Evolutionary conservation across 306 rosid genomes (phyloP).

Genomic region (Vigna radiata): DNA sequence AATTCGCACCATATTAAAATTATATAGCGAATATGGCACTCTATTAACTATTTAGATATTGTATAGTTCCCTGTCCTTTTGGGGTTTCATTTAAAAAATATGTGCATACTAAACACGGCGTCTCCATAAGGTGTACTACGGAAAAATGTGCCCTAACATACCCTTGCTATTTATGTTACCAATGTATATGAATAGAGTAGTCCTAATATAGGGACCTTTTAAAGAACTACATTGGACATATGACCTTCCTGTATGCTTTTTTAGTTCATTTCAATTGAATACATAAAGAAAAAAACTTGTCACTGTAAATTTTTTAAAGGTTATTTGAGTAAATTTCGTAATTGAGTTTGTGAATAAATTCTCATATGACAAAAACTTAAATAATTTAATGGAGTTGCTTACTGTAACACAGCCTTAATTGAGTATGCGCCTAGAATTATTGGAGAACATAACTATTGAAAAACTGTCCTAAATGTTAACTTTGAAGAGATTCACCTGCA

Average conservation of each 20-base stretch:
- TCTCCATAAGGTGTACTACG: neutral
- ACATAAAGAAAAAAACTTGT: neutral
- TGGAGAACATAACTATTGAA: neutral
- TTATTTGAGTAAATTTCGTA: neutral
- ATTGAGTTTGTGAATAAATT: neutral
- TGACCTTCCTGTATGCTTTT: neutral
- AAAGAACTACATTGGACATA: neutral
- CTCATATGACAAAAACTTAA: neutral
- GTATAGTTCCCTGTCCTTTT: slow-evolving; percentile 20
- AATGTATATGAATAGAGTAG: neutral
- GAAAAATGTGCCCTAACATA: neutral
- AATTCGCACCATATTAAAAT: slow-evolving; percentile 12
- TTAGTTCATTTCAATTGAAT: neutral
- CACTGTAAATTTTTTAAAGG: neutral
- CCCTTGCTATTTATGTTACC: neutral
- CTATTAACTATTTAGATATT: slow-evolving; percentile 20
- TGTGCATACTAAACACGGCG: slow-evolving; percentile 17
- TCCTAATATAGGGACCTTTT: neutral
- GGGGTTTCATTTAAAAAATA: slow-evolving; percentile 14
- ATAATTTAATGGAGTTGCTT: neutral
- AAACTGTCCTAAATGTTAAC: neutral
- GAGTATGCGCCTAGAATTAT: neutral
- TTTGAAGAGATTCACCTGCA: neutral
- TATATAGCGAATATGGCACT: slow-evolving; percentile 2
- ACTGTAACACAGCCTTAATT: too few species aligned